Conservation (phyloP, 1,139 yeast species). For the Yamadazyma triangularis region DNA sequence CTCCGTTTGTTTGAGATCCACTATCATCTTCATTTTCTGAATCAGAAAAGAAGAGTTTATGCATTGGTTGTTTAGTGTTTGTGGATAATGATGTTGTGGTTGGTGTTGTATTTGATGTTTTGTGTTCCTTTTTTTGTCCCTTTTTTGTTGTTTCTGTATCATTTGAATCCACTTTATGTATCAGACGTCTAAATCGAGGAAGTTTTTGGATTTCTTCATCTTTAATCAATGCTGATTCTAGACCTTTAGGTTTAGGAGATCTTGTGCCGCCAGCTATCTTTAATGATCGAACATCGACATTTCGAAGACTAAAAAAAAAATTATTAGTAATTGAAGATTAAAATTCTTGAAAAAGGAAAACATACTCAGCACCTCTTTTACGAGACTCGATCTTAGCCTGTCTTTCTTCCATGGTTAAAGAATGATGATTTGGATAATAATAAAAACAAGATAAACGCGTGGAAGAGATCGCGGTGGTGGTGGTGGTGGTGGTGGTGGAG, state of each 20-base stretch:
- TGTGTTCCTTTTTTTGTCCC: no score
- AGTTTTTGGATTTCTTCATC: conserved; percentile 18
- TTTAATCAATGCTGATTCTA: conserved; percentile 23
- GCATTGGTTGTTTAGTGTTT: background rate
- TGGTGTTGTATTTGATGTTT: no score
- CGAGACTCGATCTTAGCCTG: conserved; percentile 23
- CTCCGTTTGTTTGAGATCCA: background rate
- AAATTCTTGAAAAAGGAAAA: conserved; percentile 11
- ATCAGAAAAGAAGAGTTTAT: background rate
- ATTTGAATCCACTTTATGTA: conserved; percentile 1
- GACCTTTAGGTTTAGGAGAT: conserved; percentile 11
- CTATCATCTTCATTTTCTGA: background rate
- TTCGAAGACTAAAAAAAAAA: conserved; percentile 8
- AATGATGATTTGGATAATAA: no score
- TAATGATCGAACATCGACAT: conserved; percentile 10
- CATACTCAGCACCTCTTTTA: conserved; percentile 42
- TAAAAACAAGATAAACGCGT: no score
- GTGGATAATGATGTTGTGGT: no score
- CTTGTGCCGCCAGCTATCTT: conserved; percentile 7
- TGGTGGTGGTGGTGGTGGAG: background rate
- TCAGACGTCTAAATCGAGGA: conserved; percentile 17
- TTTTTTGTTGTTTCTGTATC: no score
- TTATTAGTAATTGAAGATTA: conserved; percentile 8
- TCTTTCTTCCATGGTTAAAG: conserved; percentile 9
- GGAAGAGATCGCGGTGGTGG: conserved; percentile 5